Base-by-base conservation (phyloP, 257 asterid genomes). In the Solanum appendiculatum region DNA sequence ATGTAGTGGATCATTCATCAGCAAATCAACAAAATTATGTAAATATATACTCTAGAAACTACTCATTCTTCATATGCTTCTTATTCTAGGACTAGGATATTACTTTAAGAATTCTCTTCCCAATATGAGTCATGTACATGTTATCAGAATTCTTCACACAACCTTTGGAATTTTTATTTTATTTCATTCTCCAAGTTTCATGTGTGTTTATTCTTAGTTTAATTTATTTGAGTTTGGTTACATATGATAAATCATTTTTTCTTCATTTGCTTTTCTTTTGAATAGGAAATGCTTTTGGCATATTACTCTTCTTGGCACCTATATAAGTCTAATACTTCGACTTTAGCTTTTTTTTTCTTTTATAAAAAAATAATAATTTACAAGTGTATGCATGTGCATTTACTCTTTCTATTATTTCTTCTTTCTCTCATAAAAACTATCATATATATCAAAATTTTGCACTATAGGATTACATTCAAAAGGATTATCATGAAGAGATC, bases 261-360 rank as follows among this genome's bases (percentile, higher is more conserved):
- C 40, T 60, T 51, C 7, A 16, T 46, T 20, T 9, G 29, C 9
- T 27, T 29, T 33, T 84, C 9, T 27, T 14, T 20, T 29, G 34
- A 20, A 73, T 91, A 94, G 98, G 98, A 83, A 94, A 96, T 90
- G 94, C 91, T 56, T 90, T 92, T 85, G 98, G 96, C 9, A 89
- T 96, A 87, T 94, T 94, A 63, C 92, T 96, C 86, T 96, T 96
- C 94, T 85, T 96, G 90, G 91, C 98, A 3, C 98, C 98, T 40
- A 66, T 90, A 98, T 96, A 89, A 92, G 94, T 73, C 31, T 37
- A 33, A 33, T 33, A 21, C 2, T 5, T 73, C 31, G 80, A 60
- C 29, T 64, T 16, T 69, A 16, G 27, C 9, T 37, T 36, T 7
- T 60, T 31, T 1, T 29, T 10, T 16, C 34, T 33, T 33, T 33